Evolutionary conservation across 1,139 yeast genomes (phyloP).

Genomic region (Debaryomycetaceae sp.): DNA sequence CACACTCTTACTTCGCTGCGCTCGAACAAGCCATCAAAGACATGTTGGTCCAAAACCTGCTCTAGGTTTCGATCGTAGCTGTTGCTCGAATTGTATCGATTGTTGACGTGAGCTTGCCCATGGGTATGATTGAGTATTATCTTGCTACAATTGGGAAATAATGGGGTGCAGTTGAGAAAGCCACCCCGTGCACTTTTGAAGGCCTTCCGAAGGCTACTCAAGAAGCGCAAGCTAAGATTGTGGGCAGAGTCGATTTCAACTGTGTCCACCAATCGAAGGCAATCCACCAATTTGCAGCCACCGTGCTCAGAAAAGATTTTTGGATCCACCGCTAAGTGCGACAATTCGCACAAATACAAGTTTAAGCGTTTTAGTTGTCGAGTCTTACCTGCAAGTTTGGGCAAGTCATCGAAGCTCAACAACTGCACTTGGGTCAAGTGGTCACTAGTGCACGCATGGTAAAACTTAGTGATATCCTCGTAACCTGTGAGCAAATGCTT

Average conservation of each 20-base stretch:
- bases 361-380: not conserved
- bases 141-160: not conserved
- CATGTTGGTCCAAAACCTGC: constrained; percentile 6
- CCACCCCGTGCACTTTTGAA: constrained; percentile 3
- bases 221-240: constrained; percentile 9
- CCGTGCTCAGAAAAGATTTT: no score
- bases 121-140: constrained; percentile 12
- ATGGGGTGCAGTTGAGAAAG: constrained; percentile 7
- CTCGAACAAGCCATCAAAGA: constrained; percentile 7
- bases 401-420: constrained; percentile 3
- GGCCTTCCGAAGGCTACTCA: constrained; percentile 4
- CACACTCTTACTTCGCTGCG: constrained; percentile 5
- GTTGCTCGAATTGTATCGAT: constrained; percentile 1
- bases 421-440: constrained; percentile 4
- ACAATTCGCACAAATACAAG: constrained; percentile 4
- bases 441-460: not conserved
- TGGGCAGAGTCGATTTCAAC: constrained; percentile 10
- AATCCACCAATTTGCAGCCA: no score
- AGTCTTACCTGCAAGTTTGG: constrained; percentile 1
- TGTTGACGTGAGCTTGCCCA: constrained; percentile 9
- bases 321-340: not conserved
- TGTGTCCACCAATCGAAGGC: not conserved
- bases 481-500: constrained; percentile 11
- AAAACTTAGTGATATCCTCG: constrained; percentile 12
- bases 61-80: constrained; percentile 11